phyloP scores from a whole-genome alignment of 1,139 yeast species.

The Pichia sp. region DNA sequence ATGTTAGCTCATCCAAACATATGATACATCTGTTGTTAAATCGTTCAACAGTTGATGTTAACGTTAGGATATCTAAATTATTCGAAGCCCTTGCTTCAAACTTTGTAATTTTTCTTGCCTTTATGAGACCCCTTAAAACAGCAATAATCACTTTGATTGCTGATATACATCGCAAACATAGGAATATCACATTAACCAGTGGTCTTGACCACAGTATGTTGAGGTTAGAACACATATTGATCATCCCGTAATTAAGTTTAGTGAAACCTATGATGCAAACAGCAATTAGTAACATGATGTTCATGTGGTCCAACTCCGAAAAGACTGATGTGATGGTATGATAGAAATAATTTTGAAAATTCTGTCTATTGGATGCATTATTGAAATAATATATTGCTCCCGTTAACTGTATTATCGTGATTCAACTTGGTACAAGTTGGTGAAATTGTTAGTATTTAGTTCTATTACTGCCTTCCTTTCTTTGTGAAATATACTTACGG shows the following conservation, averaged over 20 bases:
- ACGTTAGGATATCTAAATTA: constrained; percentile 1
- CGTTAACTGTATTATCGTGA: constrained; percentile 11
- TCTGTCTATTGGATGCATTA: constrained; percentile 22
- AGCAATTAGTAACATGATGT: constrained; percentile 21
- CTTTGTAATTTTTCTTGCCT: constrained; percentile 25
- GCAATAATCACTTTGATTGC: constrained; percentile 22
- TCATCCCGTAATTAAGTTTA: constrained; percentile 12
- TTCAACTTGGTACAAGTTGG: not conserved
- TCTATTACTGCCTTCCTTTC: no score
- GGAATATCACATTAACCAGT: constrained; percentile 17
- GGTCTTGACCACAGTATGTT: constrained; percentile 18
- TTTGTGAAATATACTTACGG: constrained; percentile 15
- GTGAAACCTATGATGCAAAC: constrained; percentile 21
- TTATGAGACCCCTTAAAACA: constrained; percentile 24
- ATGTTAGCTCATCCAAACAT: constrained; percentile 23
- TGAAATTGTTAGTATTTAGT: constrained; percentile 10
- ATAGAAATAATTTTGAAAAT: constrained; percentile 19
- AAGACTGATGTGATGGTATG: constrained; percentile 20
- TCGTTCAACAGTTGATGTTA: constrained; percentile 1
- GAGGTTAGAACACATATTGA: constrained; percentile 11
- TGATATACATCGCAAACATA: constrained; percentile 22
- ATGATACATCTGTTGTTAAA: constrained; percentile 27
- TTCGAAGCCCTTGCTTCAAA: constrained; percentile 17
- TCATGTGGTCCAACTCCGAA: constrained; percentile 23
- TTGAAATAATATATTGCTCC: constrained; percentile 24